Base-by-base conservation (phyloP, 306 rosid species). In the Corylus heterophylla region DNA sequence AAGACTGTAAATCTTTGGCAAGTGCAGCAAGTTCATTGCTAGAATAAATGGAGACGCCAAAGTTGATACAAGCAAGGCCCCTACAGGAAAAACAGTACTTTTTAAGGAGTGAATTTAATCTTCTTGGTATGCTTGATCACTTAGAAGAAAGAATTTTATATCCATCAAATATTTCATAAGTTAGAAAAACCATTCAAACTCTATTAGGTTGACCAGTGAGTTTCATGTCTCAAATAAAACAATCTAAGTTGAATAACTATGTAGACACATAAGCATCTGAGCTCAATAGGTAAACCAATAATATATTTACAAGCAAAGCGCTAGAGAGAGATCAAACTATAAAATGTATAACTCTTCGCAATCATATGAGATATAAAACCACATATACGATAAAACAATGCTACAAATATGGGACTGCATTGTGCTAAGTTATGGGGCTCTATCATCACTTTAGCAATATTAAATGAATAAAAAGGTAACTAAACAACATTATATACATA, bases 1-100 rank as follows among this genome's bases (percentile, higher is more conserved):
- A 83, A 94, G 95, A 68, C 90, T 80, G 79, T 84, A 89, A 59
- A 89, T 83, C 93, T 94, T 94, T 16, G 98, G 91, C 81, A 92
- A 61, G 69, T 86, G 89, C 77, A 94, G 85, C 86, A 91, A 83
- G 81, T 80, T 87, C 63, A 83, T 81, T 61, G 74, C 84, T 17
- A 89, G 77, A 63, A 91, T 82, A 76, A 89, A 13, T 1, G 97
- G 98, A 71, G 90, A 80, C 20, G 92, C 90, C 73, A 89, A 76
- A 61, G 86, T 68, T 48, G 98, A 92, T 54, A 89, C 95, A 55
- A 94, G 78, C 81, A 91, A 81, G 54, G 97, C 93, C 48, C 97
- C 98, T 94, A 78, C 52, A 74, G 71, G 22, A 66, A 78, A 16
- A 63, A 54, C 62, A 82, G 49, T 73, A 78, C 54, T 49, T 17